phyloP scores from a whole-genome alignment of 2,329 filamentous ascomycete genomes.

The Dothiorella sarmentorum region DNA sequence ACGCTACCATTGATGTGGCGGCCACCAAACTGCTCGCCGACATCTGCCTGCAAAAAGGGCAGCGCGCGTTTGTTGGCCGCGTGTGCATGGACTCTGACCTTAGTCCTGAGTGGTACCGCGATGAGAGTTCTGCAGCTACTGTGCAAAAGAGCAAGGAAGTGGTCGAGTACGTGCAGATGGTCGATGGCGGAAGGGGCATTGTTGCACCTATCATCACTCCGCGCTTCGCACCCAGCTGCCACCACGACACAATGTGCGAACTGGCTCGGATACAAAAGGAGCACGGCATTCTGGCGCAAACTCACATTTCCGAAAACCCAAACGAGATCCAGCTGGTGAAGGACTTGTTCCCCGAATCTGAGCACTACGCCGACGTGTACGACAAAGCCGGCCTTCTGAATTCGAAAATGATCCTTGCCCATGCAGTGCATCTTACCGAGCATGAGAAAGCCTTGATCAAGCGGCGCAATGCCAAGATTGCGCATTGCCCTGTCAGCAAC shows the following conservation, averaged over 20 bases:
- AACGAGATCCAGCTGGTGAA: conserved; percentile 69
- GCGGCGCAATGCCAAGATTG: conserved; percentile 60
- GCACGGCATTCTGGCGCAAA: conserved; percentile 70
- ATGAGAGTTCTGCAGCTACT: conserved; percentile 60
- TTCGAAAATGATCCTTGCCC: conserved; percentile 74
- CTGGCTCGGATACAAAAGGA: conserved; percentile 64
- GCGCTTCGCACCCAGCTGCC: conserved; percentile 58
- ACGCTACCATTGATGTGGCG: conserved; percentile 79
- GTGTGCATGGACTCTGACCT: conserved; percentile 80
- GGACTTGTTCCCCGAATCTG: conserved; percentile 62
- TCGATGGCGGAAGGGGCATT: conserved; percentile 64
- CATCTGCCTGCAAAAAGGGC: conserved; percentile 73
- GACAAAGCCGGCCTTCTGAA: conserved; percentile 68
- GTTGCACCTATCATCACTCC: conserved; percentile 78
- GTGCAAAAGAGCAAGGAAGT: conserved; percentile 49
- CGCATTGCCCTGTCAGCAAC: conserved; percentile 87
- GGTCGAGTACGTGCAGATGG: conserved; percentile 56
- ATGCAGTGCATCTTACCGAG: conserved; percentile 72
- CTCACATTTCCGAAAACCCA: conserved; percentile 82
- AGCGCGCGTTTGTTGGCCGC: conserved; percentile 85
- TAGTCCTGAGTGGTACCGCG: conserved; percentile 71
- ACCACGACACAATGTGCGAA: conserved; percentile 52
- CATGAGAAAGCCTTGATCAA: conserved; percentile 65
- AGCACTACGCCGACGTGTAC: conserved; percentile 74
- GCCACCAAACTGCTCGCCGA: conserved; percentile 89